A percentile compares a stretch with the other conserved stretches of the same genome.
Evolutionary conservation across 805 yeast species (phyloP).

Genomic region (Peterozyma toletana): DNA sequence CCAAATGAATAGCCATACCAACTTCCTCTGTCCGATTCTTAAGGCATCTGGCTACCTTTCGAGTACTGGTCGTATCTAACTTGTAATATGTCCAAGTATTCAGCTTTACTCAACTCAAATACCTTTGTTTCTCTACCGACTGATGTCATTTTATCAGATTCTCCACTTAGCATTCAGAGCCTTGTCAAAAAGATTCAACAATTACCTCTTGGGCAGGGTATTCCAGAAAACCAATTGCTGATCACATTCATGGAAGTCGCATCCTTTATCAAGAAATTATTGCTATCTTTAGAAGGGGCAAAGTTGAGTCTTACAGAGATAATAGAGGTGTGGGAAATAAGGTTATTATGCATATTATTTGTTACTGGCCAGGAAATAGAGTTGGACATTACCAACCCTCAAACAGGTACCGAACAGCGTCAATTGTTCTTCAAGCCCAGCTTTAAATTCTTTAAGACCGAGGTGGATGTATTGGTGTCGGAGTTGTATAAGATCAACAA

Average conservation of each 20-base stretch:
- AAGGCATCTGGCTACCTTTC: no score
- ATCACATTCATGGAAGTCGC: not conserved
- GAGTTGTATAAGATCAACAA: slow-evolving; percentile 15
- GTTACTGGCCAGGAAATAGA: slow-evolving; percentile 9
- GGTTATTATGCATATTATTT: slow-evolving; percentile 17
- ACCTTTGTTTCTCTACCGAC: slow-evolving; percentile 17
- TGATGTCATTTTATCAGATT: not conserved
- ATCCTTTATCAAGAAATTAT: slow-evolving; percentile 1
- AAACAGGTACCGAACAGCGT: slow-evolving; percentile 10
- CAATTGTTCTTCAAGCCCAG: slow-evolving; percentile 18
- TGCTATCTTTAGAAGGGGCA: slow-evolving; percentile 24
- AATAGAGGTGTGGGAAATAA: slow-evolving; percentile 34
- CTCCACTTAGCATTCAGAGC: not conserved
- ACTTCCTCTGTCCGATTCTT: no score
- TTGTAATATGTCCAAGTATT: slow-evolving; percentile 10
- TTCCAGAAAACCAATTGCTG: not conserved
- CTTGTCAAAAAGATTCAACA: not conserved
- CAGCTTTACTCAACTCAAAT: slow-evolving; percentile 17
- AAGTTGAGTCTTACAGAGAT: slow-evolving; percentile 38
- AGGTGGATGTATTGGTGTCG: slow-evolving; percentile 17
- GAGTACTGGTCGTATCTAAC: no score
- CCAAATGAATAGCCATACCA: no score
- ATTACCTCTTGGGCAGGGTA: no score
- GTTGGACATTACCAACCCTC: slow-evolving; percentile 11
- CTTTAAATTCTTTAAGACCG: slow-evolving; percentile 19